These are phyloP conservation scores for Penicillium frequentans DNA, from an alignment of 2,329 filamentous ascomycete species.

Conservation along the genomic window DNA sequence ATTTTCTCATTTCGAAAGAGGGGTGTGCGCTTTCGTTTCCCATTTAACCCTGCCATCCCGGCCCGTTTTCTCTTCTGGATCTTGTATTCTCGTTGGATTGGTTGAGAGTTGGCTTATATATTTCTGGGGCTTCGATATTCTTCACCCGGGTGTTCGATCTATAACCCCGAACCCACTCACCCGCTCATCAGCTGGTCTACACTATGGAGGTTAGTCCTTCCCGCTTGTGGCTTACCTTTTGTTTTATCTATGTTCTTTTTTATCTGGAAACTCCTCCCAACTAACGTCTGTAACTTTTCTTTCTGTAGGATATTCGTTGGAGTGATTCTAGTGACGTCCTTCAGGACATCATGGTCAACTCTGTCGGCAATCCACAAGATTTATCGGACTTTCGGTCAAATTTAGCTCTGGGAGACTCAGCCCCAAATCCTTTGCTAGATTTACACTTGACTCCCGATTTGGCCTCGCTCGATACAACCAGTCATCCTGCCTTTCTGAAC, in stretches of 20 bases:
- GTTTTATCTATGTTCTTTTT: neutral
- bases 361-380: conserved; percentile 8
- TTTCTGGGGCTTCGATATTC: neutral
- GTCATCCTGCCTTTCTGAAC: conserved; percentile 19
- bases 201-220: conserved; percentile 12
- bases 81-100: neutral
- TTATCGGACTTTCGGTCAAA: conserved; percentile 5
- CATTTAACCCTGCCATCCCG: conserved; percentile 12
- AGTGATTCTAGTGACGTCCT: conserved; percentile 29
- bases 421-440: conserved; percentile 25
- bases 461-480: conserved; percentile 17
- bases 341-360: conserved; percentile 31
- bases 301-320: conserved; percentile 16
- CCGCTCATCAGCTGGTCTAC: neutral
- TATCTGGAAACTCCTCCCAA: neutral
- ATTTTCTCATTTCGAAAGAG: conserved; percentile 4
- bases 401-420: conserved; percentile 19
- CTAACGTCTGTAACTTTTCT: neutral
- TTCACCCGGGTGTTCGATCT: conserved; percentile 4
- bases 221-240: neutral
- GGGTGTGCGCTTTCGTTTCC: neutral
- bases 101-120: neutral
- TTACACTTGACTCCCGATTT: conserved; percentile 27
- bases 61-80: neutral
- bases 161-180: neutral